A percentile compares a stretch with the other conserved stretches of the same genome.
These are phyloP conservation scores for Hypoxylon sp. DNA, from an alignment of 2,329 filamentous ascomycete genomes.

Conservation along the genomic window DNA sequence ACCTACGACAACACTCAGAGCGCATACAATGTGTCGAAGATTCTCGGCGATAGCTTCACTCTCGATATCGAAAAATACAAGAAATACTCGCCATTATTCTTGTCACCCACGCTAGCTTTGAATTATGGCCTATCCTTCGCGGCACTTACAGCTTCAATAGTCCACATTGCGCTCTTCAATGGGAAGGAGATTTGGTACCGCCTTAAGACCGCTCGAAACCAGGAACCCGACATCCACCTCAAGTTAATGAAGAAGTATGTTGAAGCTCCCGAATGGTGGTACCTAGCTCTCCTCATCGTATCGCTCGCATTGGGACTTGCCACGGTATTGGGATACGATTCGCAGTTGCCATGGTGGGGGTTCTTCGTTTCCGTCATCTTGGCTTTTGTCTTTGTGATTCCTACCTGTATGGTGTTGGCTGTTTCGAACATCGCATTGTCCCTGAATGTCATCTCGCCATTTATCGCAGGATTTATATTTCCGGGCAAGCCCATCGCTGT, in stretches of 20 bases:
- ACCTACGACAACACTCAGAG: constrained; percentile 65
- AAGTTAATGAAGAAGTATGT: constrained; percentile 63
- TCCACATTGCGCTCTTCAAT: constrained; percentile 51
- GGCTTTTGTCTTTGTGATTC: constrained; percentile 55
- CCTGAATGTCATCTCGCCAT: constrained; percentile 62
- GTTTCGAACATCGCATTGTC: constrained; percentile 61
- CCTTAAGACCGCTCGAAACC: constrained; percentile 55
- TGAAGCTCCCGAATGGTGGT: constrained; percentile 65
- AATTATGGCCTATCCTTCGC: constrained; percentile 63
- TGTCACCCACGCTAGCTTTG: constrained; percentile 56
- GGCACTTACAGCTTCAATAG: constrained; percentile 56
- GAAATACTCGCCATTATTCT: constrained; percentile 63
- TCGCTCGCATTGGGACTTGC: constrained; percentile 60
- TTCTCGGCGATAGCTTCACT: constrained; percentile 58
- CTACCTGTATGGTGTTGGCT: constrained; percentile 57
- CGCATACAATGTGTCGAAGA: constrained; percentile 60
- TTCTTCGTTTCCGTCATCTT: constrained; percentile 60
- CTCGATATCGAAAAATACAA: constrained; percentile 62
- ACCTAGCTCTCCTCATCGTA: constrained; percentile 51
- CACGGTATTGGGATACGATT: constrained; percentile 55
- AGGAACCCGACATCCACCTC: constrained; percentile 59
- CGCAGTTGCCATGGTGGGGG: constrained; percentile 62
- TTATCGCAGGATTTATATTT: constrained; percentile 66
- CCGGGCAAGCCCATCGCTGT: constrained; percentile 64
- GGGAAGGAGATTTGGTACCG: constrained; percentile 56